Base-by-base conservation (phyloP, 129 eudicot species). In the Rutidosis leptorrhynchoides region DNA sequence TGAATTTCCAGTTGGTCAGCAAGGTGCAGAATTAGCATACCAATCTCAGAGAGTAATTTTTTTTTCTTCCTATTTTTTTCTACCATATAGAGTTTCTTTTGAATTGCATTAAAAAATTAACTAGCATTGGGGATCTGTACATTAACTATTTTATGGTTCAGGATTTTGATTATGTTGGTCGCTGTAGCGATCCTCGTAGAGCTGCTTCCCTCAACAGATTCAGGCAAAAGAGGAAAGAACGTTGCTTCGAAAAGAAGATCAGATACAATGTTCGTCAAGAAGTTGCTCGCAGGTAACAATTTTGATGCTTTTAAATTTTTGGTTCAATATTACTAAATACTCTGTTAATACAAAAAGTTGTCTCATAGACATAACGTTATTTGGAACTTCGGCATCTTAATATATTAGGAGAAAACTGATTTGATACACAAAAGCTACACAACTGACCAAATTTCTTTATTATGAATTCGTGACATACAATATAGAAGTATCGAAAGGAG, bases 211-310 rank as follows among this genome's bases (percentile, higher is more conserved):
- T 90, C 23, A 62, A 72, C 54, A 78, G 91, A 57, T 90, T 84
- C 51, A 82, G 81, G 21, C 80, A 77, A 65, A 90, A 90, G 81
- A 84, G 87, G 71, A 81, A 86, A 55, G 77, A 78, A 25, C 83
- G 97, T 17, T 82, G 89, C 76, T 90, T 64, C 67, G 89, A 90
- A 58, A 90, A 86, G 75, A 86, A 82, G 75, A 86, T 90, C 55
- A 80, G 89, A 76, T 90, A 90, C 46, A 71, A 76, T 74, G 89
- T 90, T 32, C 97, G 95, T 15, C 87, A 79, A 56, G 85, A 84
- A 78, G 95, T 84, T 67, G 97, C 97, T 40, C 62, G 68, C 22
- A 84, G 91, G 96, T 87, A 74, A 35, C 40, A 62, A 23, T 55
- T 20, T 59, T 14, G 28, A 61, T 15, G 58, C 22, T 40, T 14